Evolutionary conservation across 176 grass and related monocot genomes (phyloP), one percentile per base, ranked within the genome.

Genomic region (Oryza longistaminata): DNA sequence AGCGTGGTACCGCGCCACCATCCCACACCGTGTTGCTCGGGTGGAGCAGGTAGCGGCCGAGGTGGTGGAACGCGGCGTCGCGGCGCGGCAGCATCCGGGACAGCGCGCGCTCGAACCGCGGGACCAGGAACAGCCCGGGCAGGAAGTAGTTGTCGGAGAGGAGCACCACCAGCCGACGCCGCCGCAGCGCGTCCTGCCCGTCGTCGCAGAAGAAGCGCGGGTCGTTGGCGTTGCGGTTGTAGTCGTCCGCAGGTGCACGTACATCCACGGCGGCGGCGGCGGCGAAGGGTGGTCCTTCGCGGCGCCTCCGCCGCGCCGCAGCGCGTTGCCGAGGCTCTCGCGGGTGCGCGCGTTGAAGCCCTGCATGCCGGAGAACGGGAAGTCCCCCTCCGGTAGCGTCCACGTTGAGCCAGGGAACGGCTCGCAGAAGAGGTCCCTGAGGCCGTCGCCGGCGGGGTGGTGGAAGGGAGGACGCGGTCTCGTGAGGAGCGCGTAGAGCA

Each of bases 401-500:
- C 93, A 94, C 13, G 82, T 90, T 16, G 77, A 17, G 0, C 82
- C 87, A 0, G 93, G 90, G 77, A 94, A 94, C 0, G 93, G 93
- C 85, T 92, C 90, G 73, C 88, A 92, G 83, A 95, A 90, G 71
- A 88, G 61, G 73, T 82, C 80, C 22, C 16, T 44, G 11, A 86
- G 52, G 68, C 82, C 81, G 31, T 27, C 62, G 74, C 31, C 10
- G 39, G 39, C 39, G 62, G 19, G 0, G 69, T 35, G 69, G 64
- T 91, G 43, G 64, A 92, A 6, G 48, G 79, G 52, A 94, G 74
- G 9, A 90, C 83, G 35, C 87, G 83, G 79, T 73, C 64, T n/a
- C 46, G 76, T 92, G 71, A 95, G 88, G 10, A 95, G 79, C 55
- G 90, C 93, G 53, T 95, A 95, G 44, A 95, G 88, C 81, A 92